Evolutionary conservation across 768 basidiomycete genomes (phyloP), one percentile per base, ranked within the genome.

Genomic region (Suillus bovinus): DNA sequence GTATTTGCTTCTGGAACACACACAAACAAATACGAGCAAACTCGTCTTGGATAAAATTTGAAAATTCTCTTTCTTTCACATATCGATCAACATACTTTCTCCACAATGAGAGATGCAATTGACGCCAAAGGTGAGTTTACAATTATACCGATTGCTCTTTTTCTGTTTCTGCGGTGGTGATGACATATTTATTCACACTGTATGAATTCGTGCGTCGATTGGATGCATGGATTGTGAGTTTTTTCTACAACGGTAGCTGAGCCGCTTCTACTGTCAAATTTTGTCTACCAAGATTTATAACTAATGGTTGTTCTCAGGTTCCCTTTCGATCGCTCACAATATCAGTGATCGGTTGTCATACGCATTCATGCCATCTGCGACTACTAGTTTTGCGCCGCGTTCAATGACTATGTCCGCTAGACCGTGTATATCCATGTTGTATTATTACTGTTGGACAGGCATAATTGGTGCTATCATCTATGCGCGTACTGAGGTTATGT

Each of bases 201-300:
- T 86, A 84, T 78, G 88, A 91, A 83, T 77, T 71, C 73, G 73
- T 74, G 68, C 71, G 67, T 72, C 73, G 76, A 71, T 77, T 58
- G 63, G 73, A 68, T 74, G 74, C 73, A 70, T 74, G 77, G 72
- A 80, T 81, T 60, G 70, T 86, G 87, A 86, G 72, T 80, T 74
- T 76, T 68, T 80, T 84, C 87, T 90, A 91, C 89, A 90, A 91
- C 89, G 89, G 89, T 91, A 91, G 81, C 89, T 91, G 89, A 91
- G 76, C 80, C 74, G 69, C 66, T 66, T 66, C 17, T 64, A 38
- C 46, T 49, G 5, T 11, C 22, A 9, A 38, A n/a, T 27, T 24
- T 64, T 11, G 20, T 52, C 29, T 33, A 52, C 11, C 13, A 57
- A 24, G 54, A 9, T 38, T 4, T 59, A 7, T 38, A 7, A 31